phyloP scores from a whole-genome alignment of 352 stramenopile species.

The Globisporangium echinulatum region DNA sequence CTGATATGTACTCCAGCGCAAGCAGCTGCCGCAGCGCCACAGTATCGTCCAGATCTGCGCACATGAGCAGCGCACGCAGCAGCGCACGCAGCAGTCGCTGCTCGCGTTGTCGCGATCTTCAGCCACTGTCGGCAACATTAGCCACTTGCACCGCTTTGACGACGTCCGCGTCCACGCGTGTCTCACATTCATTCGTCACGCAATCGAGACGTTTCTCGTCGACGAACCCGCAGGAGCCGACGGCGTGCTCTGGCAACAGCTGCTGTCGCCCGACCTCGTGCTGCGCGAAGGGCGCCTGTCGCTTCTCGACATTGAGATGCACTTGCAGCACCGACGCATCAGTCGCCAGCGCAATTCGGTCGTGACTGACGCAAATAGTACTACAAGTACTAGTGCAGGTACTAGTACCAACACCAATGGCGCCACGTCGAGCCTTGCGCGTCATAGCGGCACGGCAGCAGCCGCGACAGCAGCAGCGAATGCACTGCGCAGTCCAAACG shows the following conservation, averaged over 20 bases:
- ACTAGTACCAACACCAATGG: neutral
- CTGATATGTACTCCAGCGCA: conserved; percentile 1
- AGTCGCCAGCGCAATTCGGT: conserved; percentile 28
- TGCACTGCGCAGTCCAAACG: conserved; percentile 19
- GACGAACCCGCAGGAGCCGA: conserved; percentile 10
- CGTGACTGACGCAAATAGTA: conserved; percentile 1
- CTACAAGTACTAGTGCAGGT: too few species aligned
- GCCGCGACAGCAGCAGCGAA: conserved; percentile 12
- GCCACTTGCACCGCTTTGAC: conserved; percentile 18
- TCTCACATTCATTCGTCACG: conserved; percentile 37
- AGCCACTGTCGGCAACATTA: too few species aligned
- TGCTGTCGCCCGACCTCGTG: conserved; percentile 49
- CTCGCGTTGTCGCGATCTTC: too few species aligned
- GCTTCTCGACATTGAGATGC: conserved; percentile 48
- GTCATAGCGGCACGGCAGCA: neutral
- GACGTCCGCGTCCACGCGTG: conserved; percentile 54
- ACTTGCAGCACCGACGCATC: conserved; percentile 41
- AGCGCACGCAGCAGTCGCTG: neutral
- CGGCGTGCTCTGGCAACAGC: conserved; percentile 21
- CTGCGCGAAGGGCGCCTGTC: conserved; percentile 30
- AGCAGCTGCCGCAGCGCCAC: conserved; percentile 3
- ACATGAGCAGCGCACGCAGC: neutral
- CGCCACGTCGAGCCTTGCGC: neutral
- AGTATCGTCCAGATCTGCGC: conserved; percentile 6
- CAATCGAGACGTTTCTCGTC: conserved; percentile 58